A percentile compares a stretch with the other conserved stretches of the same genome.
Evolutionary conservation across 139 green algal species (phyloP).

Genomic region (Chlorella sorokiniana): DNA sequence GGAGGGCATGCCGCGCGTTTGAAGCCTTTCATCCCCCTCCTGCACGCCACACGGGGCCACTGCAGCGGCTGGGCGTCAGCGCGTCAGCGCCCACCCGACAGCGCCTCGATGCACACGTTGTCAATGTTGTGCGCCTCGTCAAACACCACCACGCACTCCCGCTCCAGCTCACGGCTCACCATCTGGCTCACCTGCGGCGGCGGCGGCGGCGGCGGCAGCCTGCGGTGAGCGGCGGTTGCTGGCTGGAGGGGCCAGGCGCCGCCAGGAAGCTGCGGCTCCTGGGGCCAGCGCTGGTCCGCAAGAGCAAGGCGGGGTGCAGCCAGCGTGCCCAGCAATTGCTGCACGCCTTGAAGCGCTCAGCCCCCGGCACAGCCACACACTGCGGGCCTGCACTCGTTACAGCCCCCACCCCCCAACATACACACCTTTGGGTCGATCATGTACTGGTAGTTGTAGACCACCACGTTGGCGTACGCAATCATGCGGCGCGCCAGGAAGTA

Average conservation of each 20-base stretch:
- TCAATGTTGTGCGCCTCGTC: slow-evolving; percentile 99
- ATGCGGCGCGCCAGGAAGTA: slow-evolving; percentile 98
- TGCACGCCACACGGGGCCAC: too few species aligned
- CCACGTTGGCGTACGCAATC: slow-evolving; percentile 94
- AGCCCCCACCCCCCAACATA: neutral
- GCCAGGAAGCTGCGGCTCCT: too few species aligned
- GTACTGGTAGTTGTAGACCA: slow-evolving; percentile 99
- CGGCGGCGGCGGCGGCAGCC: neutral
- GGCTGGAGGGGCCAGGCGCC: neutral
- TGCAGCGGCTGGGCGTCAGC: too few species aligned
- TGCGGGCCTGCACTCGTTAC: neutral
- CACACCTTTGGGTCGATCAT: slow-evolving; percentile 96
- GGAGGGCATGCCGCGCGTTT: too few species aligned
- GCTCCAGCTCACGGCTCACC: slow-evolving; percentile 97
- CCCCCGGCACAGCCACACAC: too few species aligned
- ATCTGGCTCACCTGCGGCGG: slow-evolving; percentile 72
- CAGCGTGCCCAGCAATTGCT: too few species aligned
- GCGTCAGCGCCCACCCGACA: slow-evolving; percentile 28
- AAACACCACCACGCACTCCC: slow-evolving; percentile 98
- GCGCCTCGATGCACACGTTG: slow-evolving; percentile 99
- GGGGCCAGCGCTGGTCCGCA: too few species aligned
- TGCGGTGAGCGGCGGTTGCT: neutral
- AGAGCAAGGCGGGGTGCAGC: too few species aligned
- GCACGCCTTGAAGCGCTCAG: too few species aligned
- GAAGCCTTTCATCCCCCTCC: too few species aligned